Conservation (phyloP, 495 filamentous ascomycete species). For the Penicillium soppii region DNA sequence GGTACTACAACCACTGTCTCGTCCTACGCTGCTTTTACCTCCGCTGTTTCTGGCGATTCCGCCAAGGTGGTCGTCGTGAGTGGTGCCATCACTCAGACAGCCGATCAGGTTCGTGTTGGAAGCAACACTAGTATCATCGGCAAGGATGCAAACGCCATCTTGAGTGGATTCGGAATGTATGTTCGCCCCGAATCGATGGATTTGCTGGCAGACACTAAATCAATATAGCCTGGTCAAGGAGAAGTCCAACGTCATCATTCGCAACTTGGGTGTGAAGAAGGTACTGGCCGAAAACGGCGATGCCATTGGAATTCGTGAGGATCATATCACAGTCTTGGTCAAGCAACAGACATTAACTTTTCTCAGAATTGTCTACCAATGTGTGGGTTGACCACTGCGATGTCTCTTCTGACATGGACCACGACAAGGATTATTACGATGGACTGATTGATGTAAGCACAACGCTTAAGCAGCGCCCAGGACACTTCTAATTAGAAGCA, state of each 20-base stretch:
- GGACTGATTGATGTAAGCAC: conserved; percentile 59
- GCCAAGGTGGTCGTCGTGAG: conserved; percentile 49
- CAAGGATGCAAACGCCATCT: conserved; percentile 25
- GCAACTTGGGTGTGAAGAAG: conserved; percentile 60
- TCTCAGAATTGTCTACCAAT: conserved; percentile 48
- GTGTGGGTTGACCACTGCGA: conserved; percentile 72
- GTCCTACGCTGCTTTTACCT: conserved; percentile 51
- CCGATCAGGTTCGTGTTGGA: conserved; percentile 44
- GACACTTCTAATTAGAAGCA: no score
- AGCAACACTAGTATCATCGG: conserved; percentile 59
- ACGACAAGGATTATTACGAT: conserved; percentile 67
- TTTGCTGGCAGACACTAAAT: not conserved
- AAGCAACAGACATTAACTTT: not conserved
- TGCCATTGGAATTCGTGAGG: conserved; percentile 54
- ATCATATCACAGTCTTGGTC: not conserved
- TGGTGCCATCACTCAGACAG: conserved; percentile 44
- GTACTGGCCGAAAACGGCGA: conserved; percentile 60
- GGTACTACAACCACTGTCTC: conserved; percentile 60
- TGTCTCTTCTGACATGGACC: conserved; percentile 53
- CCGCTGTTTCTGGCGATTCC: conserved; percentile 43
- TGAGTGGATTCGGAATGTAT: conserved; percentile 35
- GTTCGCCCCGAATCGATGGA: not conserved
- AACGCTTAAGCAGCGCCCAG: no score
- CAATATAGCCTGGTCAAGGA: conserved; percentile 40
- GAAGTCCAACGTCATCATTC: conserved; percentile 59